Base-by-base conservation (phyloP, 1,284 basidiomycete species). In the Sparassis latifolia region DNA sequence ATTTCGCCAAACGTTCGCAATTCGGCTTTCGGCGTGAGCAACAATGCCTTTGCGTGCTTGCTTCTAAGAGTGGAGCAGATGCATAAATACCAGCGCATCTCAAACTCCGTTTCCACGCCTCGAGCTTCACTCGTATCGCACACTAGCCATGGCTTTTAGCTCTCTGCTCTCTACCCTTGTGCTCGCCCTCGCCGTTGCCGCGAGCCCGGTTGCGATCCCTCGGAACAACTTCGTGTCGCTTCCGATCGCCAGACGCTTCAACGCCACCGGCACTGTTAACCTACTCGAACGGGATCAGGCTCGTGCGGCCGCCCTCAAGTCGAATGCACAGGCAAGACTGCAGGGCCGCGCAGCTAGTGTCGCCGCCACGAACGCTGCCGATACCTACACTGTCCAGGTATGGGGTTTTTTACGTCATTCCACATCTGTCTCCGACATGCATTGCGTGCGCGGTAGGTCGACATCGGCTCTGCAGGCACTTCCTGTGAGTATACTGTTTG, bases 301-400 rank as follows among this genome's bases (percentile, higher is more conserved):
- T 9, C 61, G 61, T 31, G 62, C 55, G 12, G 47, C 41, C 39
- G 45, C 50, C 48, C 57, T 64, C 45, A 57, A 52, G 33, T 50
- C 51, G 5, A 53, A 52, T 27, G 58, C 58, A 33, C 53, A 53
- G 33, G 55, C 55, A 20, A 55, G 53, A 48, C 41, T 55, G 35
- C 10, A 48, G 2, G 53, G 55, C 33, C 51, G 42, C 40, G 35
- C 33, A 33, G 46, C 40, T 29, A 68, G 63, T 52, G 52, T 68
- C 10, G 44, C 64, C 5, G 74, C 75, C 30, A 71, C 71, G 47
- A 79, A 81, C 57, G 53, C 59, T 44, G 61, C 56, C 29, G 60
- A 65, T 6, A 49, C 57, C 47, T 73, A 71, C 57, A 53, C 61
- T 27, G 66, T 62, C 3, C 55, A 47, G 43, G 68, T 64, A 43